phyloP scores from a whole-genome alignment of 1,284 basidiomycete species.

The Cutaneotrichosporon dermatis region DNA sequence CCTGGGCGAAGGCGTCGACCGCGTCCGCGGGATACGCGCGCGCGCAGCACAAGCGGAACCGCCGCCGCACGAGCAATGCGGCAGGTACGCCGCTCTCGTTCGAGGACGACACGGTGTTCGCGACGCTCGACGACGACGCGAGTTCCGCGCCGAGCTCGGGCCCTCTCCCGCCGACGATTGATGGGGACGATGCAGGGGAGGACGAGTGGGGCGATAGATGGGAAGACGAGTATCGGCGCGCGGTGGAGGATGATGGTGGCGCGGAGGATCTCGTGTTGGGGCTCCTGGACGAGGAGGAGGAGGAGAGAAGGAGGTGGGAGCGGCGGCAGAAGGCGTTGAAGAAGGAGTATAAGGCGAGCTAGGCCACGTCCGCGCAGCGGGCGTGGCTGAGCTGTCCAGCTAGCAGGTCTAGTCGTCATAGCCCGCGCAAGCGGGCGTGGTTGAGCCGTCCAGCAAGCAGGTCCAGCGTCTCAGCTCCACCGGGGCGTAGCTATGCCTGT shows the following conservation, averaged over 20 bases:
- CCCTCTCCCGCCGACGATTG: constrained; percentile 24
- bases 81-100: constrained; percentile 32
- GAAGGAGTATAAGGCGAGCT: not conserved
- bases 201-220: constrained; percentile 38
- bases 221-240: constrained; percentile 46
- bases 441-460: too few species aligned
- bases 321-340: not conserved
- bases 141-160: constrained; percentile 29
- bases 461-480: too few species aligned
- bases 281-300: constrained; percentile 47
- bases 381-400: too few species aligned
- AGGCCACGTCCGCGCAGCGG: not conserved
- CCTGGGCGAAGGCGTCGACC: constrained; percentile 40
- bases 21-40: constrained; percentile 40
- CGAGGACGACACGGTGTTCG: constrained; percentile 43
- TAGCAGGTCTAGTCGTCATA: too few species aligned
- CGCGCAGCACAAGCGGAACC: constrained; percentile 22
- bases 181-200: constrained; percentile 15
- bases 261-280: constrained; percentile 48
- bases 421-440: not conserved
- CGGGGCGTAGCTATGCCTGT: too few species aligned
- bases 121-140: constrained; percentile 17
- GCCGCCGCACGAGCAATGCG: constrained; percentile 16
- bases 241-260: constrained; percentile 44
- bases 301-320: constrained; percentile 38